Base-by-base conservation (phyloP, 2,329 filamentous ascomycete genomes). In the Fusarium napiforme region DNA sequence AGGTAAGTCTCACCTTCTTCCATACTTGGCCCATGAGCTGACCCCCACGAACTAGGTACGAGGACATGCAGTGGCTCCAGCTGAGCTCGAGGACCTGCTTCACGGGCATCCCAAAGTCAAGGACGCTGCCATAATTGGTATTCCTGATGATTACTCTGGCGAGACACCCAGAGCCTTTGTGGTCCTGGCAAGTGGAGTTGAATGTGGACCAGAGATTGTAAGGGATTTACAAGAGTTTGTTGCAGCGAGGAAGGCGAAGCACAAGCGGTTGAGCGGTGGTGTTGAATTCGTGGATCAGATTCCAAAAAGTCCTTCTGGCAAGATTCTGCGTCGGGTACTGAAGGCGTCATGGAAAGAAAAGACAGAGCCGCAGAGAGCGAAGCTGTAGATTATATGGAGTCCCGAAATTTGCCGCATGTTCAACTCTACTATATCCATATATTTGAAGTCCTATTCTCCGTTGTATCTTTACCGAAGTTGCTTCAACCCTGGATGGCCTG, bases 121-220 rank as follows among this genome's bases (percentile, higher is more conserved):
- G 1, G 52, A 56, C 5, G 52, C 26, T 30, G 52, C 52, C 1
- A 11, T 56, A 30, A 15, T 56, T 23, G 52, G 37, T 10, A 42
- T 56, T 5, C 26, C 52, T 3, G 52, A 56, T 15, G 52, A 56
- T 8, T 56, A 56, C 4, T 56, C 52, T 5, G 52, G 52, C 10
- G 52, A 56, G 1, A 18, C 8, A 0, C 37, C 52, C 0, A 30
- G 37, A 19, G 52, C 52, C 2, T 56, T 42, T 4, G 37, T 56
- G 1, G 52, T 56, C 0, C 37, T 56, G 5, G 11, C 7, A 18
- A 2, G 26, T 3, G 52, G 36, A 2, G 9, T 42, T 19, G 4
- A 10, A 0, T 26, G 4, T 0, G 28, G 52, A 3, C 19, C 37
- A 3, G 52, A 23, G 15, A 12, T 19, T 9, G 37, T 30, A 3